Base-by-base conservation (phyloP, 352 stramenopile genomes). In the Phytophthora sojae region DNA sequence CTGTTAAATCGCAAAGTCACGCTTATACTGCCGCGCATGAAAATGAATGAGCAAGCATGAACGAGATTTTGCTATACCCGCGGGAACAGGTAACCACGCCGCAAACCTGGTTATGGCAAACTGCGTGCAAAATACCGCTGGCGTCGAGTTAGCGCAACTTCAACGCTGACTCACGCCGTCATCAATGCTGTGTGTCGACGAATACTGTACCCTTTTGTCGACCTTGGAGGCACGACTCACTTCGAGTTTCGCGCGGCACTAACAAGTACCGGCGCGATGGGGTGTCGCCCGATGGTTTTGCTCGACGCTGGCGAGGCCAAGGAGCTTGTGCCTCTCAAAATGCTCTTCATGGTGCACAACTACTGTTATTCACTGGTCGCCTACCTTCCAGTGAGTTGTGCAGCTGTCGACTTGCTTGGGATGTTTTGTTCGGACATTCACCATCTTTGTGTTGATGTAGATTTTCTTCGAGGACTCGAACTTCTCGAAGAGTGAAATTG, bases 401-500 rank as follows among this genome's bases (percentile, higher is more conserved):
- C 7, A 12, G 7, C 30, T 35, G 30, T 12, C 11, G 30, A 11
- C 6, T 35, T 11, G 30, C 30, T 12, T 35, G 30, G 30, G 7
- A 12, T 35, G 0, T 35, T 35, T 12, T 35, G 30, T 9, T 12
- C 7, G 9, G 4, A 11, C 23, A 37, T 52, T 5, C 11, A 55
- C 25, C 15, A 6, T 8, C n/a, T 58, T 14, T 45, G 14, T 11
- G 49, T 42, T 53, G 29, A 39, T 26, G 7, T 9, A 77, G 69
- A 70, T 77, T 49, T 76, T 69, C 60, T 73, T 67, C 39, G 54
- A 77, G 57, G 54, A 30, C 12, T 35, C 44, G 14, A 29, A 55
- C 15, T 87, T 86, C 49, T 69, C 75, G 63, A 88, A 84, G 51
- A 72, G 73, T 30, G 64, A 88, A 65, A 88, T 87, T 47, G 80